Conservation (phyloP, 495 filamentous ascomycete species). For the Penicillium longicatenatum region DNA sequence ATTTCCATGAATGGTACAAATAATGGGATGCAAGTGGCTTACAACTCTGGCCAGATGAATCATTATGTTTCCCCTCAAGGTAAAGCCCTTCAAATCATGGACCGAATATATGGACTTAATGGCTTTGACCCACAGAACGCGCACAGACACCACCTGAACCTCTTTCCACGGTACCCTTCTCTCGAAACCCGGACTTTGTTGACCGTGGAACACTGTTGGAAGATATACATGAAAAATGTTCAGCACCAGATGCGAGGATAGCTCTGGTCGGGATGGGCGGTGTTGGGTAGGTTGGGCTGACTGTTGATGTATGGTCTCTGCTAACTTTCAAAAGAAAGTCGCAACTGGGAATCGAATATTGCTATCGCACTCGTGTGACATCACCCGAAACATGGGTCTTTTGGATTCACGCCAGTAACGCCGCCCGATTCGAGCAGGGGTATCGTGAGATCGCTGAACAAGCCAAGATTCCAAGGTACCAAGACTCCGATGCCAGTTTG, state of each 20-base stretch:
- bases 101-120: too few relatives aligned
- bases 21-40: too few relatives aligned
- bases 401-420: constrained; percentile 32
- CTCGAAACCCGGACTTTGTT: constrained; percentile 8
- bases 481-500: constrained; percentile 39
- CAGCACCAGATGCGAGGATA: not conserved
- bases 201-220: constrained; percentile 4
- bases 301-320: not conserved
- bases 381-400: constrained; percentile 49
- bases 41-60: too few relatives aligned
- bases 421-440: constrained; percentile 41
- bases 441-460: constrained; percentile 40
- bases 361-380: constrained; percentile 32
- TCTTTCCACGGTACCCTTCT: constrained; percentile 2
- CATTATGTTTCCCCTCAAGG: too few relatives aligned
- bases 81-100: too few relatives aligned
- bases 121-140: not conserved
- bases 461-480: constrained; percentile 32
- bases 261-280: constrained; percentile 6
- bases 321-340: constrained; percentile 32
- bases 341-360: constrained; percentile 42
- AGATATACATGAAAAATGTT: not conserved
- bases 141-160: constrained; percentile 5
- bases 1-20: too few relatives aligned
- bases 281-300: constrained; percentile 2